Conservation (phyloP, 1,284 basidiomycete genomes). For the Fomes fomentarius region DNA sequence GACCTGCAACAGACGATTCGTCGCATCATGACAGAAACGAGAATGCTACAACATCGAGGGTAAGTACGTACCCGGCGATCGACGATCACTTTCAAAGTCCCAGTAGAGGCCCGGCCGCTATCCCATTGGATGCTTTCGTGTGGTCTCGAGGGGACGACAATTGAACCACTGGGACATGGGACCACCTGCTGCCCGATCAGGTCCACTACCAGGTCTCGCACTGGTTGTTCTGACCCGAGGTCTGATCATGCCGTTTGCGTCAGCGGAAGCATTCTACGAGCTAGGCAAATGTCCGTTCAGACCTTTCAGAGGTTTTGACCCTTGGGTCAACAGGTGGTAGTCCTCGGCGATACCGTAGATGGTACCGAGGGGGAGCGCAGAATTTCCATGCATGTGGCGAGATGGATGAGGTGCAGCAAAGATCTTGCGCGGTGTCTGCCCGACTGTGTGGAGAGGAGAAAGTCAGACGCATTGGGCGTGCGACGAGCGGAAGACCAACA, state of each 20-base stretch:
- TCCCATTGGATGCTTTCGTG: conserved; percentile 78
- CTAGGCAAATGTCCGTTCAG: conserved; percentile 8
- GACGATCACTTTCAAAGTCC: conserved; percentile 61
- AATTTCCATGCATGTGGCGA: conserved; percentile 70
- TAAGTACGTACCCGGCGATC: conserved; percentile 61
- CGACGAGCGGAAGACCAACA: conserved; percentile 51
- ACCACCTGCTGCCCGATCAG: conserved; percentile 62
- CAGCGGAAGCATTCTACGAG: neutral
- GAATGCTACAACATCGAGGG: too few species aligned
- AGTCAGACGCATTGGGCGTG: too few species aligned
- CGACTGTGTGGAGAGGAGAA: conserved; percentile 57
- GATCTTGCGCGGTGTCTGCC: conserved; percentile 90
- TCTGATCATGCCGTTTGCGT: conserved; percentile 38
- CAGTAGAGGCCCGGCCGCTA: conserved; percentile 38
- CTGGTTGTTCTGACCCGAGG: conserved; percentile 46
- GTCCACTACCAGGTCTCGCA: conserved; percentile 60
- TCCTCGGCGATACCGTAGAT: conserved; percentile 84
- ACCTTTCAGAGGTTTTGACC: conserved; percentile 63
- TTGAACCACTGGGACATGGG: conserved; percentile 61
- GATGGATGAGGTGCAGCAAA: conserved; percentile 84
- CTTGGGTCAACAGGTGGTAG: conserved; percentile 63
- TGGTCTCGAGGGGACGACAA: conserved; percentile 62
- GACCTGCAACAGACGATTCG: conserved; percentile 44
- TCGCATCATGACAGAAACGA: conserved; percentile 5
- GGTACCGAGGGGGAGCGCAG: conserved; percentile 69